Percentiles rank a stretch among this genome's conserved stretches.
These are phyloP conservation scores for Sophora flavescens DNA, from an alignment of 306 rosid species.

Conservation along the genomic window DNA sequence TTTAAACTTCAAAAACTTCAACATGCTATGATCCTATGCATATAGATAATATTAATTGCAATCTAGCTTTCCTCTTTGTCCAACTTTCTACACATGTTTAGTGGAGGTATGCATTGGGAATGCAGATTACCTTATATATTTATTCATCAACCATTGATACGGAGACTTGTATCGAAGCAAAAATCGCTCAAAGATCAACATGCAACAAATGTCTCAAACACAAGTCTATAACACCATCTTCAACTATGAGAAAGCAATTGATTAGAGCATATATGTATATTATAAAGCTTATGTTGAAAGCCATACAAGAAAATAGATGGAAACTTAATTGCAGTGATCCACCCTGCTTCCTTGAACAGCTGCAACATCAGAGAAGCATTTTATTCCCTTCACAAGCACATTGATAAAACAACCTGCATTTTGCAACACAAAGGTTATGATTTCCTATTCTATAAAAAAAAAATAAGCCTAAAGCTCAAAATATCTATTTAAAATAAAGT, in stretches of 20 bases:
- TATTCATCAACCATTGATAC: neutral
- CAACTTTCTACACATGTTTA: neutral
- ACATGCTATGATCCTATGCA: neutral
- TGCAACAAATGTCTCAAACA: conserved; percentile 32
- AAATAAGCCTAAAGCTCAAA: conserved; percentile 14
- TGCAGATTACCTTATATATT: neutral
- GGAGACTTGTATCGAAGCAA: neutral
- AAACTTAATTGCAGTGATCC: conserved; percentile 5
- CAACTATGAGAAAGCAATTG: conserved; percentile 33
- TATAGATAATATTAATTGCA: neutral
- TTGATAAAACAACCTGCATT: conserved; percentile 46
- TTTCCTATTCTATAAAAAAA: conserved; percentile 1
- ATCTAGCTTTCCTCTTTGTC: neutral
- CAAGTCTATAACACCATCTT: conserved; percentile 31
- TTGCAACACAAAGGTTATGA: conserved; percentile 16
- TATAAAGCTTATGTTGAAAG: conserved; percentile 2
- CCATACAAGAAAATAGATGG: conserved; percentile 38
- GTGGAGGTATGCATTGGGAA: neutral
- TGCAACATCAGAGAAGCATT: conserved; percentile 35
- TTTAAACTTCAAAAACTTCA: neutral
- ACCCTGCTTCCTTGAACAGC: conserved; percentile 37
- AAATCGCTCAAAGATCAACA: conserved; percentile 27
- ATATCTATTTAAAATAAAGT: neutral
- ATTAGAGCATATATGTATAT: conserved; percentile 15
- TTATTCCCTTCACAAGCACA: conserved; percentile 45